Evolutionary conservation across 768 basidiomycete genomes (phyloP), one percentile per base, ranked within the genome.

Genomic region (Pholiota molesta): DNA sequence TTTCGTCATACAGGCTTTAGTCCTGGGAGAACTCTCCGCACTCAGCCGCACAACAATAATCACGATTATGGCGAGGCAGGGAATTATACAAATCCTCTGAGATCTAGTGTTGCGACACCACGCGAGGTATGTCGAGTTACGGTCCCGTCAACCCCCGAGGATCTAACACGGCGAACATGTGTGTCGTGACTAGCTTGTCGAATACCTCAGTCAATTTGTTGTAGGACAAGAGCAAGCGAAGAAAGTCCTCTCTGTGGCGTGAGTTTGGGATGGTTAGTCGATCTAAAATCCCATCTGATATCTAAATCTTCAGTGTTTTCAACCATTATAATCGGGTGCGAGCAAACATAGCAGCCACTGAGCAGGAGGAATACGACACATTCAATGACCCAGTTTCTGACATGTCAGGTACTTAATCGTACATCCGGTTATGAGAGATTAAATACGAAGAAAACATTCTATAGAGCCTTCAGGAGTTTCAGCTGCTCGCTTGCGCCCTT

Each of bases 191-290:
- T 60, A 96, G 93, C 84, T 97, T 47, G 89, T 88, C 7, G 83
- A 90, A 71, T 95, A 94, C 73, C 83, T 97, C 40, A 89, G 94
- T 66, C 88, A 94, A 70, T 97, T 90, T 70, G 87, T 99, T 39
- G 83, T 99, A 17, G 96, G 96, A 1, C 96, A 99, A 72, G 91
- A 93, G 66, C 84, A 82, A 62, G 95, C 96, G 2, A 99, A 99
- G 85, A 94, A 95, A 71, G 89, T 92, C 23, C 83, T 98, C 33
- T 92, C 94, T 39, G 96, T 98, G 52, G 96, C 95, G 94, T 95
- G 76, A 72, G 94, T 86, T 28, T 51, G 57, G 11, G 17, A 33
- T 19, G 47, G 19, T 13, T 40, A 40, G 21, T 14, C 31, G 57
- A 49, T 17, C 21, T 1, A 33, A 42, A 16, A 11, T 44, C 17